Conservation (phyloP, 345 rosid genomes). For the Firmiana major region DNA sequence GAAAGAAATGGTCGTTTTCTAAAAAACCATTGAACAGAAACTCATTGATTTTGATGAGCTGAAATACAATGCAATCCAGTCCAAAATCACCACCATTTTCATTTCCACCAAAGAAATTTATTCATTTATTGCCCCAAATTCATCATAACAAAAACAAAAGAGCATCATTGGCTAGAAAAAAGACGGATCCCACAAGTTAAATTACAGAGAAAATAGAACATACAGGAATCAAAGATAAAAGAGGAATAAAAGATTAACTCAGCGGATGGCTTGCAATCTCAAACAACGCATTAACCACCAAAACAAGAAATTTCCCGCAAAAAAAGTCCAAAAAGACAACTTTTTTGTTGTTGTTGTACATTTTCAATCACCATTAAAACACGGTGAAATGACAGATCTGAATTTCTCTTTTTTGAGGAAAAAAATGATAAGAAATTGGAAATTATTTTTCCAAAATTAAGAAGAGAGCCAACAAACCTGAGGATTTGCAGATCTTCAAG, state of each 20-base stretch:
- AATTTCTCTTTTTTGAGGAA: not conserved
- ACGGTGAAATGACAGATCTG: not conserved
- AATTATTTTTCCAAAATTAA: not conserved
- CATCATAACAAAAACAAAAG: not conserved
- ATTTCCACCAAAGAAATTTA: not conserved
- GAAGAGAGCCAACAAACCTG: conserved; percentile 36
- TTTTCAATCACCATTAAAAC: not conserved
- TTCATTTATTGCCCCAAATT: not conserved
- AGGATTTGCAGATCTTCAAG: conserved; percentile 89
- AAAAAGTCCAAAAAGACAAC: not conserved
- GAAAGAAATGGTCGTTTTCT: too few relatives aligned
- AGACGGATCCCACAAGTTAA: not conserved
- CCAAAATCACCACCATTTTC: not conserved
- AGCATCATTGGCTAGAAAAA: not conserved
- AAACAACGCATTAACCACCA: not conserved
- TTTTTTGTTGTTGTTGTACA: not conserved
- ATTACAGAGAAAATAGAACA: not conserved
- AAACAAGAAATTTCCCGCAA: not conserved
- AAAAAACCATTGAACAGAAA: not conserved
- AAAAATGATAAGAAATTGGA: not conserved
- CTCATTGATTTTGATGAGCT: not conserved
- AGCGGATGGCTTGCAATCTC: not conserved
- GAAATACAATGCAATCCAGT: not conserved
- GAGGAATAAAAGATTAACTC: not conserved
- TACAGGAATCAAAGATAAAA: not conserved